Evolutionary conservation across 73 alveolate species (phyloP).

Genomic region (Tetrahymena malaccensis): DNA sequence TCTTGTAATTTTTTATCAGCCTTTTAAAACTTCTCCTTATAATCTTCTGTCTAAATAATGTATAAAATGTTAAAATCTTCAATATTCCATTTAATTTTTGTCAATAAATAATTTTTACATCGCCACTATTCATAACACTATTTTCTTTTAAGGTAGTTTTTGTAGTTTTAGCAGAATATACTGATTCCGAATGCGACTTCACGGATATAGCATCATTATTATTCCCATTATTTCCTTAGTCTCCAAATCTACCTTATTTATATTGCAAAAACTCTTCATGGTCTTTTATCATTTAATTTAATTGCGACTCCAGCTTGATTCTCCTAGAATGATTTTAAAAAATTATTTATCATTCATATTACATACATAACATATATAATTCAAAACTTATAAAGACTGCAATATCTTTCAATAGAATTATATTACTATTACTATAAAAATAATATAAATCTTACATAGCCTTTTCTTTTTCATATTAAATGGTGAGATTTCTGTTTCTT

Average conservation of each 20-base stretch:
- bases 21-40: conserved; percentile 15
- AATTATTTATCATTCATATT: no score
- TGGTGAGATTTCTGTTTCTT: conserved; percentile 5
- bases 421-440: background rate
- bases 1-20: conserved; percentile 36
- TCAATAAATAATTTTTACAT: background rate
- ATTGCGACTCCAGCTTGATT: conserved; percentile 18
- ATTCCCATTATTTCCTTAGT: background rate
- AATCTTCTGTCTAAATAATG: conserved; percentile 1
- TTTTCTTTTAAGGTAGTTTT: conserved; percentile 7
- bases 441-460: background rate
- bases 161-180: conserved; percentile 10
- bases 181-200: background rate
- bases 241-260: background rate
- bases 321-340: background rate
- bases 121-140: background rate
- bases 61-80: background rate
- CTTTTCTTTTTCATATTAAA: conserved; percentile 21
- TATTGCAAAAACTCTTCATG: conserved; percentile 5
- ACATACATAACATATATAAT: no score
- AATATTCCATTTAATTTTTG: no score
- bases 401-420: background rate
- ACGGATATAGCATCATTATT: background rate
- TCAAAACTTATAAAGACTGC: no score
- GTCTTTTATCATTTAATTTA: conserved; percentile 18